Base-by-base conservation (phyloP, 225 moss, liverwort and hornwort species). In the Anthoceros angustus region DNA sequence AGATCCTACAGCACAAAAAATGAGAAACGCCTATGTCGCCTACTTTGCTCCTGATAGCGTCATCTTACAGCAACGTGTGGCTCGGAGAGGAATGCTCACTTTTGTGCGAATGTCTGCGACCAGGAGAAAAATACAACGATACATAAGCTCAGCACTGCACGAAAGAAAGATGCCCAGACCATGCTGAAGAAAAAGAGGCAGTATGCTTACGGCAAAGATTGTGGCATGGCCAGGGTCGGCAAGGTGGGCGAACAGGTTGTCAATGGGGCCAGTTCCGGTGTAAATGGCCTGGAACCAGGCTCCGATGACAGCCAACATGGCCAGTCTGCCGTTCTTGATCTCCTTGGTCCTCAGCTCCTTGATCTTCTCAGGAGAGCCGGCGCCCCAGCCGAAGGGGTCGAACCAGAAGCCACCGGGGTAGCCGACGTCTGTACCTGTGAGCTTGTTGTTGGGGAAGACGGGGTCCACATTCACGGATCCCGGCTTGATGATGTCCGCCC, bases 401-500 rank as follows among this genome's bases (percentile, higher is more conserved):
- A 94, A 94, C 90, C 86, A 90, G 70, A 87, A 77, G 8, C 93
- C 93, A 42, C 93, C 93, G 8, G 93, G 93, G 75, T 94, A 94
- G 0, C 93, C 93, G 0, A 94, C 90, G 21, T 90, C 93, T 25
- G 73, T 87, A 18, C 93, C 93, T 61, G 93, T 89, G 25, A 93
- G 79, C 84, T 89, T 89, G 80, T 89, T 68, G 73, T 90, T 86
- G 24, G 93, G 74, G 73, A 93, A 93, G 0, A 93, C 43, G 48
- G 93, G 93, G 68, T 94, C 93, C 8, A 64, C 63, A 68, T 87
- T 94, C 39, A 94, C 93, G 24, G 86, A 84, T 2, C 93, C 93
- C 7, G 93, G 93, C 80, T 80, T 83, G 43, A 77, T 41, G n/a
- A 94, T 94, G 68, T 94, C 93, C 16, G 83, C 83, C 93, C 90